Percentiles rank a stretch among this genome's conserved stretches.
phyloP scores from a whole-genome alignment of 2,329 filamentous ascomycete genomes.

The Sclerotinia spermophila region DNA sequence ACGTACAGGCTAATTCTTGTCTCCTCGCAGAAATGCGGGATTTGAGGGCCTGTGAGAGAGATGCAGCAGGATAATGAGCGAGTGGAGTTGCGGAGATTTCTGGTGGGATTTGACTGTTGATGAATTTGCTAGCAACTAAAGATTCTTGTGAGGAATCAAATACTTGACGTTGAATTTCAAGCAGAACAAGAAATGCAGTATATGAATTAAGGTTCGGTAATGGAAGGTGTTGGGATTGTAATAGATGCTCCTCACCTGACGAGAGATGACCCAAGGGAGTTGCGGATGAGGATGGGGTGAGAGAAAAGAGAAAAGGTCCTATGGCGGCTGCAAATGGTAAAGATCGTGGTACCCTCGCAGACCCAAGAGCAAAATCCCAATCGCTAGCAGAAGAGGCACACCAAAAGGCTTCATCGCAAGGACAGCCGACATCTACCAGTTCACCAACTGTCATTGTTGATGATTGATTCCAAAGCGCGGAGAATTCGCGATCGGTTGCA shows the following conservation, averaged over 20 bases:
- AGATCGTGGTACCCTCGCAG: constrained; percentile 26
- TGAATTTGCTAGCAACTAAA: constrained; percentile 25
- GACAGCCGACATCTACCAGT: constrained; percentile 27
- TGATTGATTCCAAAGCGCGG: constrained; percentile 28
- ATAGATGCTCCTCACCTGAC: neutral
- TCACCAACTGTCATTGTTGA: constrained; percentile 29
- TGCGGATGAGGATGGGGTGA: neutral
- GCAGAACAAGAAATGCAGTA: constrained; percentile 29
- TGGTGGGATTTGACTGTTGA: constrained; percentile 16
- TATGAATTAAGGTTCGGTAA: constrained; percentile 29
- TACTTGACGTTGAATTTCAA: constrained; percentile 25
- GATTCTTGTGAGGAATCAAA: constrained; percentile 28
- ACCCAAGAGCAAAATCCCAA: constrained; percentile 30
- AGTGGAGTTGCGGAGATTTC: neutral
- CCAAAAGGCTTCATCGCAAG: constrained; percentile 33
- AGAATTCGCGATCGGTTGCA: constrained; percentile 29
- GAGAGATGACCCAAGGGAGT: neutral
- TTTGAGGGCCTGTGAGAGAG: constrained; percentile 7
- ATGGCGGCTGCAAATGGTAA: constrained; percentile 28
- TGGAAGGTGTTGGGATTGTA: constrained; percentile 13
- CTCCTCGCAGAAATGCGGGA: constrained; percentile 1
- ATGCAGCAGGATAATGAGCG: neutral
- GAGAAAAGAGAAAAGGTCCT: constrained; percentile 27
- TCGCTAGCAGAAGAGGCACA: constrained; percentile 26
- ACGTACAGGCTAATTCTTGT: constrained; percentile 17